These are phyloP conservation scores for Geopyxis carbonaria DNA, from an alignment of 495 filamentous ascomycete genomes.

Conservation along the genomic window DNA sequence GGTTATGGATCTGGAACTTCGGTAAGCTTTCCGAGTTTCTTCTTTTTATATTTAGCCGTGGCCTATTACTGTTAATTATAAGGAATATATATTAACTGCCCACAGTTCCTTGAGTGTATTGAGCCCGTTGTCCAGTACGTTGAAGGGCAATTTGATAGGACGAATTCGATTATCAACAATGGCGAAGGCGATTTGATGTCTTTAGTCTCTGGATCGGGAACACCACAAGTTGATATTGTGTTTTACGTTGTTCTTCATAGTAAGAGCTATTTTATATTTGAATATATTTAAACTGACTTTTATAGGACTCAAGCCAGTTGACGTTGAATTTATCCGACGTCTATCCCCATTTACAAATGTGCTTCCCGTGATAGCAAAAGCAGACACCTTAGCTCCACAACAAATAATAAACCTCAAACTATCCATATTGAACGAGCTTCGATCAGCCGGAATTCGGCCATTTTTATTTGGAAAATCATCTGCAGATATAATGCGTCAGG, in stretches of 20 bases:
- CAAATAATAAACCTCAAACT: conserved; percentile 47
- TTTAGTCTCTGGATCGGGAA: conserved; percentile 69
- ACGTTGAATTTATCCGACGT: conserved; percentile 59
- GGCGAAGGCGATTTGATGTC: conserved; percentile 60
- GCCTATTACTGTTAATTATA: background rate
- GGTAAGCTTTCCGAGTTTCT: conserved; percentile 27
- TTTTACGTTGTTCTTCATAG: conserved; percentile 60
- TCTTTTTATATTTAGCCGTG: background rate
- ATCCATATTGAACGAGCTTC: conserved; percentile 42
- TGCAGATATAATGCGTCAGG: conserved; percentile 17
- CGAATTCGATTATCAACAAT: conserved; percentile 38
- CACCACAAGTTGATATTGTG: conserved; percentile 74
- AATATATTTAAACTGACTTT: conserved; percentile 12
- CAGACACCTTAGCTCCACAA: conserved; percentile 47
- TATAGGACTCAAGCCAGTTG: conserved; percentile 51
- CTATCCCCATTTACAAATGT: conserved; percentile 70
- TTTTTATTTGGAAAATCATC: conserved; percentile 46
- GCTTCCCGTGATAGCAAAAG: conserved; percentile 63
- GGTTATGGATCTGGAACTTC: conserved; percentile 48
- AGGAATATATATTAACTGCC: background rate
- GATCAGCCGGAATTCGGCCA: conserved; percentile 41
- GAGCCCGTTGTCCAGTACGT: conserved; percentile 59
- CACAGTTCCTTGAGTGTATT: conserved; percentile 44
- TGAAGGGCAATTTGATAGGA: conserved; percentile 51
- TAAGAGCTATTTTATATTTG: no score